Base-by-base conservation (phyloP, 495 filamentous ascomycete species). In the Aspergillus baeticus region DNA sequence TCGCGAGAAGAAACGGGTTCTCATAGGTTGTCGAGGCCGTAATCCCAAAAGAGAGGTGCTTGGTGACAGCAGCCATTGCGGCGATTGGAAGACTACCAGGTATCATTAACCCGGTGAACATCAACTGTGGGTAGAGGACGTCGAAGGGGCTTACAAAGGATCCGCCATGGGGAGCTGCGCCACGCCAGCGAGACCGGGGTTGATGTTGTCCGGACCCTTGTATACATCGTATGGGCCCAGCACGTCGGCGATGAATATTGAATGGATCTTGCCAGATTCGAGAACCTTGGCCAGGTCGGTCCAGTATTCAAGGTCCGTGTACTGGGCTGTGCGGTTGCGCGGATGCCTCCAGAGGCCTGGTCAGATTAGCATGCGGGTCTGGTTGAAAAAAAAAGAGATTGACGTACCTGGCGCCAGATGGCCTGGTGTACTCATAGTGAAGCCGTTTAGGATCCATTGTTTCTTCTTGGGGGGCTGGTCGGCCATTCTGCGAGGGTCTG, bases 21-120 rank as follows among this genome's bases (percentile, higher is more conserved):
- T 88, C 86, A 60, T 88, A 88, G 2, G 84, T 88, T 8, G 73
- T 87, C 6, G 81, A 81, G 2, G 84, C 72, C 10, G 91, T 89
- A 2, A 91, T 82, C 5, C 89, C 81, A 46, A 85, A 77, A 6
- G 84, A 83, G 23, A 95, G 79, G 34, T 77, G 77, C 45, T 89
- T 66, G 13, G 87, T 89, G 11, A 65, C 70, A 11, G 72, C 70
- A n/a, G 75, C 74, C 75, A 78, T 75, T 31, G 75, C 69, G 14
- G 74, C 64, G 6, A 78, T 58, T 38, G 69, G 69, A 50, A 29
- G 26, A 29, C 26, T 29, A 29, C 8, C 26, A n/a, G n/a, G 4
- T 29, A 29, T 8, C 8, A 29, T 29, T 29, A 29, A 8, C 3
- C 26, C 3, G 8, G 26, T 4, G 8, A 29, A n/a, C n/a, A n/a